These are phyloP conservation scores for Cyberlindnera euphorbiae DNA, from an alignment of 805 yeast genomes.

Conservation along the genomic window DNA sequence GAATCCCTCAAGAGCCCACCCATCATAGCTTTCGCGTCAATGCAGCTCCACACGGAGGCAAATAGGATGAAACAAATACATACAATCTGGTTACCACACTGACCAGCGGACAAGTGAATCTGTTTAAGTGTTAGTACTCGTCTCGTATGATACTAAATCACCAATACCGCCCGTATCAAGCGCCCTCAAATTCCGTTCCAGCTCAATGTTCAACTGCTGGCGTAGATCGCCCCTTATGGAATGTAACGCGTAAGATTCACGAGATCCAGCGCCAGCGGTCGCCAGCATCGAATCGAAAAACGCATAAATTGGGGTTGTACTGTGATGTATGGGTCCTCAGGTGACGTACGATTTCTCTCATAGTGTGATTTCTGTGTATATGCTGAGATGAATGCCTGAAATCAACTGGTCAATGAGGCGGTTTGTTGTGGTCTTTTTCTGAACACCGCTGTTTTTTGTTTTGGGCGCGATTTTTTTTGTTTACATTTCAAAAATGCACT, in stretches of 20 bases:
- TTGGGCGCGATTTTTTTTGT: slow-evolving; percentile 15
- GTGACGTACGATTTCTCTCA: slow-evolving; percentile 24
- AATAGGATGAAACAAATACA: slow-evolving; percentile 28
- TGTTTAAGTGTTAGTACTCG: slow-evolving; percentile 30
- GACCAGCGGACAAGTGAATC: slow-evolving; percentile 97
- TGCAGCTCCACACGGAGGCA: slow-evolving; percentile 1
- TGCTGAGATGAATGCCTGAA: slow-evolving; percentile 1
- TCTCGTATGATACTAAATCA: too few relatives aligned
- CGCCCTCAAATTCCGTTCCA: too few relatives aligned
- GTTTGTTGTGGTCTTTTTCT: slow-evolving; percentile 14
- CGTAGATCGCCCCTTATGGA: too few relatives aligned
- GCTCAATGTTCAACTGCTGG: too few relatives aligned
- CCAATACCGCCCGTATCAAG: too few relatives aligned
- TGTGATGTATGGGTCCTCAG: too few relatives aligned
- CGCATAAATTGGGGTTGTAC: too few relatives aligned
- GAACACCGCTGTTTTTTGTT: slow-evolving; percentile 7
- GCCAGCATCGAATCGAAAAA: neutral
- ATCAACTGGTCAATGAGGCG: slow-evolving; percentile 1
- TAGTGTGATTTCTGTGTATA: slow-evolving; percentile 6
- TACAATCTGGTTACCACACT: slow-evolving; percentile 97
- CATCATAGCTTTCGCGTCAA: too few relatives aligned
- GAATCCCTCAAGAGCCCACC: too few relatives aligned
- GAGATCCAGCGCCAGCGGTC: neutral
- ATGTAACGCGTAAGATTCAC: too few relatives aligned
- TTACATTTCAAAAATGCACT: slow-evolving; percentile 8